Percentiles rank a stretch among this genome's conserved stretches.
phyloP scores from a whole-genome alignment of 2,329 filamentous ascomycete species.

The Ophiostoma sp. region DNA sequence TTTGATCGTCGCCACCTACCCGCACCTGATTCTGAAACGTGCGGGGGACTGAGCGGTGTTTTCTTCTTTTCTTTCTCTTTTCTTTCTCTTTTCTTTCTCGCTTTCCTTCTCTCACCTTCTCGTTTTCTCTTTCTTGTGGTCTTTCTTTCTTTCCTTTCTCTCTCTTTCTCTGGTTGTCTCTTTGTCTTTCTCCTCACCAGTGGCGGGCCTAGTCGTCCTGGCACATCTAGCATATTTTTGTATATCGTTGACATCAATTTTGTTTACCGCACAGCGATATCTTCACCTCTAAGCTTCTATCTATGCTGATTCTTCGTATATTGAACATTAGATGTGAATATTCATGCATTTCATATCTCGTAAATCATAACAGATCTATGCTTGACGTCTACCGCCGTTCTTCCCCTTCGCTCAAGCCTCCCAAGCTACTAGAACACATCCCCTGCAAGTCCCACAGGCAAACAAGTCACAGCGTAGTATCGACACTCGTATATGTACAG shows the following conservation, averaged over 20 bases:
- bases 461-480: slow-evolving; percentile 5
- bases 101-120: not conserved
- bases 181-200: too few species aligned
- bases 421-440: not conserved
- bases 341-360: too few species aligned
- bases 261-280: too few species aligned
- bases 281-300: too few species aligned
- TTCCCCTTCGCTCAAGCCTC: not conserved
- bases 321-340: too few species aligned
- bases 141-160: not conserved
- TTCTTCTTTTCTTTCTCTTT: not conserved
- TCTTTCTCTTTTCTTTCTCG: not conserved
- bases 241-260: too few species aligned
- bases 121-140: not conserved
- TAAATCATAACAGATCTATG: too few species aligned
- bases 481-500: not conserved
- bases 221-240: too few species aligned
- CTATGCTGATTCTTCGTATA: too few species aligned
- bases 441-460: not conserved
- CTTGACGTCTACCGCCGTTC: too few species aligned
- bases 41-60: slow-evolving; percentile 10
- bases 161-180: not conserved
- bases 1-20: slow-evolving; percentile 26
- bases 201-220: too few species aligned
- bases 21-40: slow-evolving; percentile 26